Evolutionary conservation across 768 basidiomycete genomes (phyloP), one percentile per base, ranked within the genome.

Genomic region (Trametes elegans): DNA sequence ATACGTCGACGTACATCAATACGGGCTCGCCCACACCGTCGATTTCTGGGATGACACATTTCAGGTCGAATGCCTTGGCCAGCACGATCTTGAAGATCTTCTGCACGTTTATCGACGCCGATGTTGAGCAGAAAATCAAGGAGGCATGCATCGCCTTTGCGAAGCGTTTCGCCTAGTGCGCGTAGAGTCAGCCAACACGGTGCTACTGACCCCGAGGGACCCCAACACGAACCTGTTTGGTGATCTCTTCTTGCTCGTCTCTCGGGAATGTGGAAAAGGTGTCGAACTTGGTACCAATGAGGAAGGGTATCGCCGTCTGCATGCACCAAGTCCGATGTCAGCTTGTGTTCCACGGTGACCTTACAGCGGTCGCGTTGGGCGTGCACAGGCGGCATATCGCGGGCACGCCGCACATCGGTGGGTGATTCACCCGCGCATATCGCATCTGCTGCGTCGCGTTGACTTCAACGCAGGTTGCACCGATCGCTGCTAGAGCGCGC

Each of bases 161-260:
- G 73, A 99, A 99, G 63, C 96, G 86, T 71, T 97, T 97, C 39
- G 97, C 96, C 91, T 95, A 66, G 52, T 61, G 55, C 29, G 46
- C 32, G 44, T 13, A n/a, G 14, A 19, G 47, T 24, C 5, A 24
- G 41, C 13, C 21, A 31, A 2, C n/a, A n/a, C n/a, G 48, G 24
- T 24, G 18, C 23, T 27, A 38, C 24, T 26, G n/a, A 10, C 19
- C 9, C n/a, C 28, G n/a, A 21, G 34, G n/a, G 31, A 43, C 38
- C 34, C 7, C n/a, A 19, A 9, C n/a, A 68, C 77, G 50, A 23
- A 88, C 90, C 83, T 98, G 95, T 74, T 95, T 96, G 39, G 97
- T 98, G 66, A 98, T 97, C 74, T 99, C 97, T 73, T 98, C 97
- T 70, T 99, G 97, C 71, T 99, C 97, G 69, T 99, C 97, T 65